Conservation (phyloP, 2,329 filamentous ascomycete species). For the Nannizziopsis barbatae region DNA sequence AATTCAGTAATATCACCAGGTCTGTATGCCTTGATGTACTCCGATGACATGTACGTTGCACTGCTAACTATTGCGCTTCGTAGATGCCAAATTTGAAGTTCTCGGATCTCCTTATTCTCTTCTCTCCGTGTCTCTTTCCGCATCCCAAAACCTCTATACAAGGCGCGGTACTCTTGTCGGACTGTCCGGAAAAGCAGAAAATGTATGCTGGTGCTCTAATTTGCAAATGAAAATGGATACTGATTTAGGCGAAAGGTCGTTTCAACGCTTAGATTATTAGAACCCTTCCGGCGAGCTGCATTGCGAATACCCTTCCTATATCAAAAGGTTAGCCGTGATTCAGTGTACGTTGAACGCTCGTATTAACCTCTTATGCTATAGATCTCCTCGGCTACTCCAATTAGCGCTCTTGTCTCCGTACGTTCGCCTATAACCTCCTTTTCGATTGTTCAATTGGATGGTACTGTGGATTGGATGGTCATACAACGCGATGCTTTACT, state of each 20-base stretch:
- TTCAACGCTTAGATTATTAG: conserved; percentile 77
- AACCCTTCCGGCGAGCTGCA: conserved; percentile 66
- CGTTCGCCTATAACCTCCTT: conserved; percentile 81
- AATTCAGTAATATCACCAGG: conserved; percentile 34
- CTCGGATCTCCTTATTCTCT: conserved; percentile 85
- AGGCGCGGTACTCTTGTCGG: conserved; percentile 82
- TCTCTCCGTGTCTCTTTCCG: conserved; percentile 82
- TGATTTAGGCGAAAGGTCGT: conserved; percentile 50
- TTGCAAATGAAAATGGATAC: background rate
- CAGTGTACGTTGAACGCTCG: background rate
- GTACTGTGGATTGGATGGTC: conserved; percentile 90
- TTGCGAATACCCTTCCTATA: conserved; percentile 92
- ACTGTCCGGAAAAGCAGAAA: conserved; percentile 79
- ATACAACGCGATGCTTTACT: conserved; percentile 75
- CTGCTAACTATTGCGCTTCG: background rate
- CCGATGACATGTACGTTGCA: background rate
- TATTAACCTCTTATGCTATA: conserved; percentile 26
- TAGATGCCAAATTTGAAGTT: conserved; percentile 91
- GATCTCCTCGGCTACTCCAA: conserved; percentile 73
- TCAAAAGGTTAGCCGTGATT: conserved; percentile 45
- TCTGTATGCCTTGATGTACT: conserved; percentile 17
- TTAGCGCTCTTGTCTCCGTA: conserved; percentile 79
- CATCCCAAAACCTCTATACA: conserved; percentile 88
- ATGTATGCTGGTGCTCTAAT: conserved; percentile 46
- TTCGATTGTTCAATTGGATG: conserved; percentile 77